Evolutionary conservation across 129 eudicot genomes (phyloP).

Genomic region (Chrysanthemum lavandulifolium): DNA sequence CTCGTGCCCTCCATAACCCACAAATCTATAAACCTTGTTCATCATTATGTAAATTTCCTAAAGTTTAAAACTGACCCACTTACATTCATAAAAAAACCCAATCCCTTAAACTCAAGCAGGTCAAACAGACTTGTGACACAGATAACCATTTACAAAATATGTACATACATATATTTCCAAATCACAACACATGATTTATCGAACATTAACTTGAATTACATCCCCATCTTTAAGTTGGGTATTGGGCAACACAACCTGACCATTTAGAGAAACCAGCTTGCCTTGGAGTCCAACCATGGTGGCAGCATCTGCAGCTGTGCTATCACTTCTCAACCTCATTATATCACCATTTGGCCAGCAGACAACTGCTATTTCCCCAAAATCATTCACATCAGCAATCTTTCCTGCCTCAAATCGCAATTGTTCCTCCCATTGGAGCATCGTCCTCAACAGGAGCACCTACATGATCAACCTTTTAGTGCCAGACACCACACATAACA

Average conservation of each 20-base stretch:
- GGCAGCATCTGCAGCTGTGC: conserved; percentile 98
- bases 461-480: conserved; percentile 13
- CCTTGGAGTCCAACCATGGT: conserved; percentile 80
- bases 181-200: conserved; percentile 17
- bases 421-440: conserved; percentile 98
- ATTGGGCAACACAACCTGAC: conserved; percentile 69
- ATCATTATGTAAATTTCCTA: too few species aligned
- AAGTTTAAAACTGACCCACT: too few species aligned
- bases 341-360: conserved; percentile 93
- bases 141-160: conserved; percentile 3
- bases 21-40: too few species aligned
- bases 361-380: conserved; percentile 77
- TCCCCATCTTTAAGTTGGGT: conserved; percentile 92
- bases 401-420: conserved; percentile 75
- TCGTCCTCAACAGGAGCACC: conserved; percentile 84
- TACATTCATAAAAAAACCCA: too few species aligned
- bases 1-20: too few species aligned
- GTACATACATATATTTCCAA: not conserved
- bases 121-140: too few species aligned
- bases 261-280: conserved; percentile 79
- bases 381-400: conserved; percentile 17
- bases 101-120: too few species aligned
- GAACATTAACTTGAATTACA: conserved; percentile 70
- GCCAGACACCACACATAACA: not conserved
- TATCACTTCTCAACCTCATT: conserved; percentile 70